Evolutionary conservation across 1,139 yeast genomes (phyloP).

Genomic region (Geotrichum candidum): DNA sequence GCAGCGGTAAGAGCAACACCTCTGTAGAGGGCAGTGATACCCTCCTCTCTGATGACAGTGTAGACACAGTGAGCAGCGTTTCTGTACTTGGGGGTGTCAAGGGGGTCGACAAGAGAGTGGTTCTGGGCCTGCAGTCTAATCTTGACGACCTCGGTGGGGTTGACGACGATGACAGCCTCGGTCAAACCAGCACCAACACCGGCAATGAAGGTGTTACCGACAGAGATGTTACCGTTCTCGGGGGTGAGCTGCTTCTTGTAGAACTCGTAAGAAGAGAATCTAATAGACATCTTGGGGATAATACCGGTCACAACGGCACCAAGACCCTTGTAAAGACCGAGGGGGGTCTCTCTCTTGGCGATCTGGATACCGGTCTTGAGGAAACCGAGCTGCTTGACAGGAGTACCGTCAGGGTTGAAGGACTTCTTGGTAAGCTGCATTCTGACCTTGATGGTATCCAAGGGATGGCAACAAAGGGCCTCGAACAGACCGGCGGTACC

Average conservation of each 20-base stretch:
- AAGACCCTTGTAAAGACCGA: conserved; percentile 88
- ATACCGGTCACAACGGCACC: conserved; percentile 97
- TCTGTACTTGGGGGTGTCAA: conserved; percentile 75
- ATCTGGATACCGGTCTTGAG: conserved; percentile 73
- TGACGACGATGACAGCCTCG: conserved; percentile 90
- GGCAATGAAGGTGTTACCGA: conserved; percentile 64
- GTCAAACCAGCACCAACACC: conserved; percentile 98
- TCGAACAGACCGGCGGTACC: conserved; percentile 97
- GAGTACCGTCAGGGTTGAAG: conserved; percentile 29
- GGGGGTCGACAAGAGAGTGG: conserved; percentile 80
- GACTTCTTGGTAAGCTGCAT: conserved; percentile 69
- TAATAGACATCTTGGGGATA: conserved; percentile 96
- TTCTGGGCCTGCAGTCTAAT: conserved; percentile 95
- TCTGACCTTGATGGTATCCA: conserved; percentile 81
- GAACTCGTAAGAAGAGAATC: conserved; percentile 90
- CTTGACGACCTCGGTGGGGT: conserved; percentile 96
- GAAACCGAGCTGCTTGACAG: conserved; percentile 73
- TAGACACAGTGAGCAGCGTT: conserved; percentile 90
- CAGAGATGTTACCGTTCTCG: conserved; percentile 69
- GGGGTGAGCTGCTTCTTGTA: conserved; percentile 52
- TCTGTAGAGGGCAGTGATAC: conserved; percentile 79
- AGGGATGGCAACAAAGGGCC: conserved; percentile 93
- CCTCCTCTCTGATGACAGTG: conserved; percentile 84
- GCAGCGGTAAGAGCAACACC: conserved; percentile 96
- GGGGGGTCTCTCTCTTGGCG: conserved; percentile 71